These are phyloP conservation scores for Ambrosiella xylebori DNA, from an alignment of 2,329 filamentous ascomycete species.

Conservation along the genomic window DNA sequence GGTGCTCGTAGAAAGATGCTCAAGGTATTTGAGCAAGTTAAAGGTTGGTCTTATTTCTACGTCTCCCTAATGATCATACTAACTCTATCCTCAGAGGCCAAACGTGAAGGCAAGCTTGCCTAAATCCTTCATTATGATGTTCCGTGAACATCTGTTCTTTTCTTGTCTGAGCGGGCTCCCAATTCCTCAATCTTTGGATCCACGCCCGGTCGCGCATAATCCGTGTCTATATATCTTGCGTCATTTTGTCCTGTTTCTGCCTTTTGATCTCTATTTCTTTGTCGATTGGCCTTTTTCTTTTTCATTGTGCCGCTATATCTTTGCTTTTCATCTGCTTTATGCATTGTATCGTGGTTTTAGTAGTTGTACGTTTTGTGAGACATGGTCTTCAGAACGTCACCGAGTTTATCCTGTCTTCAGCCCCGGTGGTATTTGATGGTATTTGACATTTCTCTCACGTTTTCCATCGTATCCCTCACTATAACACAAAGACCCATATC, in stretches of 20 bases:
- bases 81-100: constrained; percentile 8
- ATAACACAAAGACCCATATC: too few species aligned
- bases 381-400: constrained; percentile 3
- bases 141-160: not conserved
- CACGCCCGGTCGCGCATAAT: constrained; percentile 1
- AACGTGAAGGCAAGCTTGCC: constrained; percentile 12
- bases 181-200: not conserved
- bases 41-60: constrained; percentile 30
- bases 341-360: not conserved
- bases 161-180: not conserved
- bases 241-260: not conserved
- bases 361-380: constrained; percentile 5
- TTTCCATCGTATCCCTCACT: too few species aligned
- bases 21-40: constrained; percentile 97
- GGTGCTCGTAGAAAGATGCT: constrained; percentile 94
- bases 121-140: constrained; percentile 1
- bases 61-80: not conserved
- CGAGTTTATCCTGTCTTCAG: constrained; percentile 5
- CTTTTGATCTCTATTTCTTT: not conserved
- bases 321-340: not conserved
- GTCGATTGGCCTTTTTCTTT: not conserved
- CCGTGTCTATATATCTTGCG: constrained; percentile 3
- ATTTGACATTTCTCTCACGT: not conserved
- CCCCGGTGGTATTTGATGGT: not conserved
- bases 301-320: not conserved